Base-by-base conservation (phyloP, 495 filamentous ascomycete species). In the Parmelia sp. region DNA sequence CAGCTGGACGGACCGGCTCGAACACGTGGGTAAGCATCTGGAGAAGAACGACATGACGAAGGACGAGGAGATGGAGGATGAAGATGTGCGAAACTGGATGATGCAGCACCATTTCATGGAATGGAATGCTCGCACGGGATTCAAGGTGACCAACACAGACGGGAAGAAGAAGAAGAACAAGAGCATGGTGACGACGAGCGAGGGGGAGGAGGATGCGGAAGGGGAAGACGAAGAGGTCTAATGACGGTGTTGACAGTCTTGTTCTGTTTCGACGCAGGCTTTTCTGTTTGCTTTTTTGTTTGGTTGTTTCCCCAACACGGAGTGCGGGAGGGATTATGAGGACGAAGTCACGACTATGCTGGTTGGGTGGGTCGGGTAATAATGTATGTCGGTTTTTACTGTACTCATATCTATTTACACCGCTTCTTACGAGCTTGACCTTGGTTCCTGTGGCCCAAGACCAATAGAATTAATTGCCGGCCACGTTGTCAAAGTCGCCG, bases 1-100 rank as follows among this genome's bases (percentile, higher is more conserved):
- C 29, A 85, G 82, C 35, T 97, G 92, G 92, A 89, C 96, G 62
- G 79, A 85, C 55, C 80, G 91, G 27, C 90, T 96, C 85, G 93
- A 97, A 74, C 93, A 97, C 73, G 87, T 96, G 14, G 93, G 89
- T 0, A 84, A 86, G 57, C 92, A 71, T 61, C 47, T 71, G 17
- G 69, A 71, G 67, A 69, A 69, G 47, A 62, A 61, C 6, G 39
- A 55, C 15, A 9, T 61, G n/a, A 65, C 58, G 15, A 77, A 77
- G 60, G 56, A 27, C 0, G 73, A 77, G 45, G 78, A 78, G 60
- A 56, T 25, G 0, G 77, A 79, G 62, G 85, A 88, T 69, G 55
- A 70, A 37, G 72, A 65, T 14, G 67, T 86, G n/a, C 73, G 77
- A 51, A 70, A 75, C 14, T 88, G 83, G 82, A 76, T 85, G 57